phyloP scores from a whole-genome alignment of 495 filamentous ascomycete genomes.

The Penicillium atrosanguineum region DNA sequence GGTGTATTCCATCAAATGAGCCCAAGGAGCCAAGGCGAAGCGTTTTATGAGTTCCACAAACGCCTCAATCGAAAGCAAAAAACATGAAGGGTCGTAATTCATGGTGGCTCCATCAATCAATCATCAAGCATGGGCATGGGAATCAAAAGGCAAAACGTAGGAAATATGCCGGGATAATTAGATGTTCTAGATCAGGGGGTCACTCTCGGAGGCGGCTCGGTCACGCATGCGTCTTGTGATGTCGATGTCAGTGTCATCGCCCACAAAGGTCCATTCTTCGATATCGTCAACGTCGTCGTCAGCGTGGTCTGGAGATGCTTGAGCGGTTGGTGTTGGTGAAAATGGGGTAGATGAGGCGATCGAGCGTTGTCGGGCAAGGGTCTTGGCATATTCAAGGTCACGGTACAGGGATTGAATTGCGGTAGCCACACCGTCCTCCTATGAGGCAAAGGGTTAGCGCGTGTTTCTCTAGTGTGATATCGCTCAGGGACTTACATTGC shows the following conservation, averaged over 20 bases:
- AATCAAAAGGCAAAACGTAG: conserved; percentile 6
- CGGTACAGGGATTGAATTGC: conserved; percentile 94
- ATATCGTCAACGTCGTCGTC: conserved; percentile 48
- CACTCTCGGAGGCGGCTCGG: conserved; percentile 28
- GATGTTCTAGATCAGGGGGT: conserved; percentile 16
- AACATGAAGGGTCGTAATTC: conserved; percentile 10
- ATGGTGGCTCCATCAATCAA: conserved; percentile 9
- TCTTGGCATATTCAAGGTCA: conserved; percentile 93
- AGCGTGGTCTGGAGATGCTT: conserved; percentile 35
- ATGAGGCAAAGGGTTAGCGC: neutral
- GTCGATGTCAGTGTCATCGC: conserved; percentile 61
- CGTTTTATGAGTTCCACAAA: conserved; percentile 1
- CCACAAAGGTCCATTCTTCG: conserved; percentile 74
- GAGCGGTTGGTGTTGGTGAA: conserved; percentile 37
- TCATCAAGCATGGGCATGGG: conserved; percentile 10
- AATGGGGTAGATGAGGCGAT: conserved; percentile 42
- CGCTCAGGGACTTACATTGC: conserved; percentile 57
- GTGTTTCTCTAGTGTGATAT: neutral
- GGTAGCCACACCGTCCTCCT: conserved; percentile 86
- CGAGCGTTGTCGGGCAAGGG: conserved; percentile 66
- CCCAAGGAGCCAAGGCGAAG: conserved; percentile 9
- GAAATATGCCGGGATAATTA: conserved; percentile 2
- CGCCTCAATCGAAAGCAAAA: conserved; percentile 2
- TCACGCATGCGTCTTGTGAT: conserved; percentile 41
- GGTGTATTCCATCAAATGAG: neutral